Percentiles rank a stretch among this genome's conserved stretches.
Conservation (phyloP, 192 early-diverging fungal species). For the Coemansia sp. region DNA sequence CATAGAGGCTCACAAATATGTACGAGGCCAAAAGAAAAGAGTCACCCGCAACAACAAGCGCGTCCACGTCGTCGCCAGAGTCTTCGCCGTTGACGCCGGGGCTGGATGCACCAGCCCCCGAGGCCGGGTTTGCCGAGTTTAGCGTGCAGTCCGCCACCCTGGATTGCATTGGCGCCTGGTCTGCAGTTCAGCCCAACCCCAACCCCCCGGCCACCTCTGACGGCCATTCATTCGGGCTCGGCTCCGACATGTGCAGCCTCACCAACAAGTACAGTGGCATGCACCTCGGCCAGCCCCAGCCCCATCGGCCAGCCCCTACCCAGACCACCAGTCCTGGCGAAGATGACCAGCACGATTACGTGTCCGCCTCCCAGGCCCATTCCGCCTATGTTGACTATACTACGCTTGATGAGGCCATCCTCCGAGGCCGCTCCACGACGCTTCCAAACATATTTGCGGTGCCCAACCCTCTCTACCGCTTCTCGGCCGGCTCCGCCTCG, state of each 20-base stretch:
- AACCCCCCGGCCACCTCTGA: slow-evolving; percentile 8
- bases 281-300: slow-evolving; percentile 14
- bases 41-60: slow-evolving; percentile 31
- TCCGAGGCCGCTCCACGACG: slow-evolving; percentile 48
- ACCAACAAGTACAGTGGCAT: slow-evolving; percentile 28
- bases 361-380: background rate
- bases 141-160: slow-evolving; percentile 30
- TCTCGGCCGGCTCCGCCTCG: slow-evolving; percentile 5
- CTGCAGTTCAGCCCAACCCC: slow-evolving; percentile 30
- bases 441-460: slow-evolving; percentile 44
- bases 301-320: background rate
- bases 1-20: slow-evolving; percentile 13
- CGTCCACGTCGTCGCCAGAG: slow-evolving; percentile 28
- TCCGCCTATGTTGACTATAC: slow-evolving; percentile 35
- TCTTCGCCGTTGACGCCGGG: slow-evolving; percentile 42
- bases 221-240: background rate
- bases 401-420: slow-evolving; percentile 50
- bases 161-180: slow-evolving; percentile 47
- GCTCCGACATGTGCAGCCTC: slow-evolving; percentile 22
- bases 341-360: background rate
- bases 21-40: slow-evolving; percentile 22
- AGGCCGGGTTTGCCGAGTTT: slow-evolving; percentile 26
- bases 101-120: slow-evolving; percentile 20
- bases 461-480: slow-evolving; percentile 32
- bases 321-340: background rate